These are phyloP conservation scores for Rauvolfia tetraphylla DNA, from an alignment of 257 asterid genomes.

Conservation along the genomic window DNA sequence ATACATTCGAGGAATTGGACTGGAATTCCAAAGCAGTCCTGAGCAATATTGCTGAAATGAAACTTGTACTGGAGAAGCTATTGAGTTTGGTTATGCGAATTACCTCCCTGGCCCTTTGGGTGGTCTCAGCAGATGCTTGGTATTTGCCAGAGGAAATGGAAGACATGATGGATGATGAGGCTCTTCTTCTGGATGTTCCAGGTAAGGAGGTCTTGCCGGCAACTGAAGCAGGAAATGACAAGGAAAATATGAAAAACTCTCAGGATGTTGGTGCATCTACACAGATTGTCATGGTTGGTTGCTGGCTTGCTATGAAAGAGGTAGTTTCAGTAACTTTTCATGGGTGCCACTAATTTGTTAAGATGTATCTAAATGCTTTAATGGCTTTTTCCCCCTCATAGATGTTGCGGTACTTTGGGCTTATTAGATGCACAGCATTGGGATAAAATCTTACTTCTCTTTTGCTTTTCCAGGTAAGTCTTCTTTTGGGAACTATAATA, in stretches of 20 bases:
- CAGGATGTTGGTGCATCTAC: conserved; percentile 55
- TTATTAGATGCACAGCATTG: background rate
- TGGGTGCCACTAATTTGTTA: background rate
- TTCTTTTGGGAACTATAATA: conserved; percentile 87
- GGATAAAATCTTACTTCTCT: conserved; percentile 3
- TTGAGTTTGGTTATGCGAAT: conserved; percentile 79
- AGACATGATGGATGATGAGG: conserved; percentile 60
- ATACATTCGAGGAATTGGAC: conserved; percentile 91
- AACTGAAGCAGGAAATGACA: conserved; percentile 35
- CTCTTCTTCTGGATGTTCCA: conserved; percentile 38
- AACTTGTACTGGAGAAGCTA: conserved; percentile 58
- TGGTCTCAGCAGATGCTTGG: conserved; percentile 91
- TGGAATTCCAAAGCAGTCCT: conserved; percentile 57
- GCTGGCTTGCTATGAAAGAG: conserved; percentile 99
- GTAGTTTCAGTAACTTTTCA: conserved; percentile 26
- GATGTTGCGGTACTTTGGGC: background rate
- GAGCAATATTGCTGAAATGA: conserved; percentile 47
- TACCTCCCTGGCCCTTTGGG: conserved; percentile 93
- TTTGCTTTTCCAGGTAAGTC: conserved; percentile 67
- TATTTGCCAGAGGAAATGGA: conserved; percentile 80
- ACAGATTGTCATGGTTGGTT: conserved; percentile 95
- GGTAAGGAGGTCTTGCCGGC: conserved; percentile 39
- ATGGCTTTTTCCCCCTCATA: background rate
- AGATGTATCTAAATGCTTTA: background rate
- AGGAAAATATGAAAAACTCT: conserved; percentile 25